These are phyloP conservation scores for Oryza punctata DNA, from an alignment of 176 grass and related monocot species.

Conservation along the genomic window DNA sequence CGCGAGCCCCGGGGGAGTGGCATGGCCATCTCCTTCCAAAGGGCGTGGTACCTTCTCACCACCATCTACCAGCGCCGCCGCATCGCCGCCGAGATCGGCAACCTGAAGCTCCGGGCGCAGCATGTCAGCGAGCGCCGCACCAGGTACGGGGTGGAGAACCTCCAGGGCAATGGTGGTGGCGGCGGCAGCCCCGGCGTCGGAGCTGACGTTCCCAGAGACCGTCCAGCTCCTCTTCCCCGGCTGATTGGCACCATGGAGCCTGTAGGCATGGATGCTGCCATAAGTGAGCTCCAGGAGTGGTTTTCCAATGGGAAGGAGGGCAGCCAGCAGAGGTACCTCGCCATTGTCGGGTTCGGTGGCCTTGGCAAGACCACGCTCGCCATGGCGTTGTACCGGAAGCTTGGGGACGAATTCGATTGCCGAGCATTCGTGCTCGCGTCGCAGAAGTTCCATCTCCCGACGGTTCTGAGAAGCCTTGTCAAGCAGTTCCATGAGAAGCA, in stretches of 20 bases:
- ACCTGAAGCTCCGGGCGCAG: not conserved
- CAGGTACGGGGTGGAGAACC: not conserved
- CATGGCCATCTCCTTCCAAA: not conserved
- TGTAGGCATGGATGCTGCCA: conserved; percentile 4
- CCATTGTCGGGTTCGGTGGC: conserved; percentile 26
- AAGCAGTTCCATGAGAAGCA: conserved; percentile 18
- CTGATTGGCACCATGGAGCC: conserved; percentile 13
- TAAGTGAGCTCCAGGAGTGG: not conserved
- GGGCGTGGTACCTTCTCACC: not conserved
- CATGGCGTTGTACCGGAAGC: not conserved
- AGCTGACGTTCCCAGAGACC: not conserved
- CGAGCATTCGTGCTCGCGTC: conserved; percentile 7
- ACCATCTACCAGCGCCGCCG: not conserved
- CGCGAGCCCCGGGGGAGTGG: not conserved
- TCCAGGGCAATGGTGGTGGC: rapidly evolving
- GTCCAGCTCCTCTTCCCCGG: not conserved
- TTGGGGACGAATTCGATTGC: not conserved
- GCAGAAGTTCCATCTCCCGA: conserved; percentile 20
- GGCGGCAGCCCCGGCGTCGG: no score
- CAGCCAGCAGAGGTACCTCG: not conserved
- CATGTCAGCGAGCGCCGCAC: not conserved
- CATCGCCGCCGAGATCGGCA: not conserved
- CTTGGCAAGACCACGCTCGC: conserved; percentile 38
- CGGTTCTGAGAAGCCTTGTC: conserved; percentile 3
- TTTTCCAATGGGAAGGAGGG: no score